Conservation (phyloP, 306 rosid species). For the Hippophae rhamnoides region DNA sequence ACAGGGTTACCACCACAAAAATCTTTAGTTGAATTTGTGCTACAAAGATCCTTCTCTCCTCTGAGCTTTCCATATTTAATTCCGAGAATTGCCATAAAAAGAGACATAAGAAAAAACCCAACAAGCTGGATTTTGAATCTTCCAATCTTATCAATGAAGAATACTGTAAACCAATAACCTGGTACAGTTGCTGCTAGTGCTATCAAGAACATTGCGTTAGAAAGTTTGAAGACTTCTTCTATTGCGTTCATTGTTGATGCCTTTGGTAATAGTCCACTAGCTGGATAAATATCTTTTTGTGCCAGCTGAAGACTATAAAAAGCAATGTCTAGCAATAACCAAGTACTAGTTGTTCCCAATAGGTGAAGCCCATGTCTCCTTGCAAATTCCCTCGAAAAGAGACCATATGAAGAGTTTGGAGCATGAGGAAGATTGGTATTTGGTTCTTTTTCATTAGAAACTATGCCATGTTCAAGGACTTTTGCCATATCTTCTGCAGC, state of each 20-base stretch:
- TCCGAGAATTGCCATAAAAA: conserved; percentile 15
- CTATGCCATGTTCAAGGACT: conserved; percentile 7
- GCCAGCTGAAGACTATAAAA: conserved; percentile 16
- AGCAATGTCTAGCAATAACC: conserved; percentile 15
- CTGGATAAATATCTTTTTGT: conserved; percentile 15
- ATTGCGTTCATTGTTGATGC: conserved; percentile 9
- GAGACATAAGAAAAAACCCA: conserved; percentile 13
- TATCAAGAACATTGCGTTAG: conserved; percentile 8
- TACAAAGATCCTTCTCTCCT: conserved; percentile 16
- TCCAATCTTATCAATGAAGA: conserved; percentile 9
- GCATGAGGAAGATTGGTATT: background rate
- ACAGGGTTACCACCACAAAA: background rate
- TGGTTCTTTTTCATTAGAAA: background rate
- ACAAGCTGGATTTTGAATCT: conserved; percentile 12
- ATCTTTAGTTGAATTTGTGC: background rate
- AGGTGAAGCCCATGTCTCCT: conserved; percentile 8
- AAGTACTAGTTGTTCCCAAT: conserved; percentile 11
- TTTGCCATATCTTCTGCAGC: conserved; percentile 16
- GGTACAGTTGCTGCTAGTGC: conserved; percentile 12
- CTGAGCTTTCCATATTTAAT: background rate
- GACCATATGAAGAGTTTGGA: conserved; percentile 4
- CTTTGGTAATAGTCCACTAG: conserved; percentile 2
- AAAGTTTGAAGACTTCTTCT: conserved; percentile 15
- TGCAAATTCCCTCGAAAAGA: conserved; percentile 12
- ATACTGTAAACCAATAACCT: conserved; percentile 19